Evolutionary conservation across 805 yeast genomes (phyloP), one percentile per base, ranked within the genome.

Genomic region (Kodamaea neixiangensis): DNA sequence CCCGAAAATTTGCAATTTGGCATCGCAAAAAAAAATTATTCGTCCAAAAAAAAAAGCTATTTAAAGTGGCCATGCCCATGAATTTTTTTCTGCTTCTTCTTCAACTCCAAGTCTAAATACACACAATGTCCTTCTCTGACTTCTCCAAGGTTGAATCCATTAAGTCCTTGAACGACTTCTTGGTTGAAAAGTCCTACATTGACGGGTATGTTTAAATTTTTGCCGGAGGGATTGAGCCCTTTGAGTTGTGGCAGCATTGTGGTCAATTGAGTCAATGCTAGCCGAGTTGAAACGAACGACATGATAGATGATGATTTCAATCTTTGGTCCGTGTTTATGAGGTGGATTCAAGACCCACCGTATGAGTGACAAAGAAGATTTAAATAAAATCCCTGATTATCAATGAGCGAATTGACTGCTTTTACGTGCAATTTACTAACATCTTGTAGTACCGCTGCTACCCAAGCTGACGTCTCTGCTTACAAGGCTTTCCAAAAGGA

Each of bases 301-400:
- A 41, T 14, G 49, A 46, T 47, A 57, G 49, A 80, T 85, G 89
- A 85, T 87, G 91, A 87, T 75, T 77, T 67, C 69, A 65, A 79
- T 73, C 78, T 74, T 86, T 88, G 96, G 96, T 88, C 96, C 96
- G 92, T 88, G 96, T 89, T 89, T 86, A 86, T 83, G 96, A 89
- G 88, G 91, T 85, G 96, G 89, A 77, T 75, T 85, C 82, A 87
- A 87, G 93, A 86, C 96, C 96, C 92, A 86, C 88, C 85, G 84
- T 65, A 85, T 89, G 96, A 89, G 92, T 87, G 89, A 83, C 84
- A 86, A 74, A 77, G 66, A 58, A 65, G 68, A 63, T 64, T 63
- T 58, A 59, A 64, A 64, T 64, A 54, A 58, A 52, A 50, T 50
- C 47, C 49, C 62, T 58, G 62, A 58, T 18, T 43, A 45, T 50